These are phyloP conservation scores for Nakataea oryzae DNA, from an alignment of 2,329 filamentous ascomycete genomes.

Conservation along the genomic window DNA sequence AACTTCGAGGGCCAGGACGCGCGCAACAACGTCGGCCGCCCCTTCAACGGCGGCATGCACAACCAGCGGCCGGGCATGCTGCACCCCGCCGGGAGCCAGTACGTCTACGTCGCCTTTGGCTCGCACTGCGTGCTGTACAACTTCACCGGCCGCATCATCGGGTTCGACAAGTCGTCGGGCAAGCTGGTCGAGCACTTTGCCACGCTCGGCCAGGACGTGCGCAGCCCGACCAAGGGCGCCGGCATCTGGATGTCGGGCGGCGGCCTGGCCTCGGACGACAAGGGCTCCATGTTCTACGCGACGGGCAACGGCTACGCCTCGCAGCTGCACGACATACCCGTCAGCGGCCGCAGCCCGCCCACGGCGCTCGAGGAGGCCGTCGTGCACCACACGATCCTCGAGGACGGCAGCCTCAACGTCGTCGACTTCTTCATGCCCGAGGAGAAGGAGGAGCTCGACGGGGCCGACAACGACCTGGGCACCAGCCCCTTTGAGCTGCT, in stretches of 20 bases:
- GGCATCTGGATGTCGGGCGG: constrained; percentile 40
- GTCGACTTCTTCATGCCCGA: constrained; percentile 41
- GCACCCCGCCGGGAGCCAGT: constrained; percentile 18
- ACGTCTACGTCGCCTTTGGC: constrained; percentile 36
- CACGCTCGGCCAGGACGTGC: constrained; percentile 30
- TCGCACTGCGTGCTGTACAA: constrained; percentile 41
- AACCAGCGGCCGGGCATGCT: constrained; percentile 35
- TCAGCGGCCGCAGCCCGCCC: constrained; percentile 31
- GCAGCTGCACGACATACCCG: constrained; percentile 29
- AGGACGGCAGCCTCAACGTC: constrained; percentile 28
- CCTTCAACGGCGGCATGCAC: constrained; percentile 35
- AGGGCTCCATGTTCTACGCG: constrained; percentile 33
- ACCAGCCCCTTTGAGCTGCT: constrained; percentile 32
- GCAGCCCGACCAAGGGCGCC: constrained; percentile 25
- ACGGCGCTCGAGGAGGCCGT: constrained; percentile 35
- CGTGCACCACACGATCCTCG: constrained; percentile 34
- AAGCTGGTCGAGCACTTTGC: constrained; percentile 29
- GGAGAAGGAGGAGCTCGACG: constrained; percentile 36
- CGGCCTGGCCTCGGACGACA: constrained; percentile 33
- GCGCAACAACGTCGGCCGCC: constrained; percentile 31
- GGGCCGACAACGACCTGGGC: constrained; percentile 36
- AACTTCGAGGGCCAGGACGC: constrained; percentile 29
- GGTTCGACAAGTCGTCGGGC: constrained; percentile 34
- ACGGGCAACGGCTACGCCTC: constrained; percentile 38
- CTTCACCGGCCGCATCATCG: constrained; percentile 37